Evolutionary conservation across 2,329 filamentous ascomycete species (phyloP), one percentile per base, ranked within the genome.

Genomic region (Calonectria pseudoturangicola): DNA sequence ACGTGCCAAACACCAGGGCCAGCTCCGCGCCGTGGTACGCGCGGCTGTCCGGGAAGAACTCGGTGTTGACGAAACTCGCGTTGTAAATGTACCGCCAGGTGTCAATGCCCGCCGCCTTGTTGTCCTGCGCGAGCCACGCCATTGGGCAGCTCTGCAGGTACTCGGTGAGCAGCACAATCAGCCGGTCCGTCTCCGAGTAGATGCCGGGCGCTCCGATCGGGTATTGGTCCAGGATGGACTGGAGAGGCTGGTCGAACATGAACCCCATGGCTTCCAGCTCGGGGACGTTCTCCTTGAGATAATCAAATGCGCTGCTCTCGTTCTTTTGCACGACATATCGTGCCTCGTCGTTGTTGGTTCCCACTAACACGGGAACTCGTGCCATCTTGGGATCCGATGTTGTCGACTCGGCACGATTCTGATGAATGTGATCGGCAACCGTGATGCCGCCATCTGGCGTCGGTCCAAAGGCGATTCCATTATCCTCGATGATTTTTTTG

Each of bases 11-110:
- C 2, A 88, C 75, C 76, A 87, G 85, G n/a, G 79, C 77, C 41
- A 88, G 72, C 51, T 89, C 87, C 2, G 83, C 80, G 0, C 84
- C 86, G 71, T 89, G 88, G 70, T 88, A 89, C 0, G 87, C 86
- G 13, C 86, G 86, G 33, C 78, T 79, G 12, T 75, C 78, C 80
- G 63, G 78, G 79, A 16, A 84, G 81, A 75, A 86, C 33, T 67
- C 85, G 71, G 85, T 83, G 73, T 89, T 89, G 16, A 83, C 74
- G 82, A 87, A 90, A 77, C 88, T 86, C 7, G 84, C 87, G 66
- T 87, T 84, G 78, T 86, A 89, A 36, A 85, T 82, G 69, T 85
- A 88, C 33, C 84, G 81, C 85, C 86, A 89, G 10, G 84, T 81
- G 0, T 84, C 82, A 8, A 88, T 82, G 10, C 79, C 83, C 4